Evolutionary conservation across 768 basidiomycete genomes (phyloP).

Genomic region (Agaricus bisporus): DNA sequence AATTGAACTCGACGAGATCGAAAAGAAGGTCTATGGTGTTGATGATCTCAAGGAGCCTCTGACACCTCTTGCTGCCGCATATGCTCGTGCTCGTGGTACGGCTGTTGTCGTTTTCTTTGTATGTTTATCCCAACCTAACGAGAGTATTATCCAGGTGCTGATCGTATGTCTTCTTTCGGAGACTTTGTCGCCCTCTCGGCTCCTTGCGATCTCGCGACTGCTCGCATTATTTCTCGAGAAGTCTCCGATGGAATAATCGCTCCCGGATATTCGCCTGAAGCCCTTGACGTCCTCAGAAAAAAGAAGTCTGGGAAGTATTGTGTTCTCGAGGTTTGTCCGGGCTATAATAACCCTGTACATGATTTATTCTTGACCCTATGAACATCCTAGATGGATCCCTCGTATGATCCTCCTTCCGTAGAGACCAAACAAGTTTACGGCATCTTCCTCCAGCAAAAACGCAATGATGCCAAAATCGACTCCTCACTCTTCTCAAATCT

Average conservation of each 20-base stretch:
- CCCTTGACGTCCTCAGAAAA: slow-evolving; percentile 85
- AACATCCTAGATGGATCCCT: slow-evolving; percentile 72
- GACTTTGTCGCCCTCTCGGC: slow-evolving; percentile 97
- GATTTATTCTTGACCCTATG: neutral
- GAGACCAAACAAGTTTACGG: slow-evolving; percentile 98
- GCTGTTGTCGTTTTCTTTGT: slow-evolving; percentile 3
- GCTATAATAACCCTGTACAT: neutral
- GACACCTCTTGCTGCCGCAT: slow-evolving; percentile 85
- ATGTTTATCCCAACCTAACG: neutral
- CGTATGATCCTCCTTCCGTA: slow-evolving; percentile 67
- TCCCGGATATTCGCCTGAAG: slow-evolving; percentile 84
- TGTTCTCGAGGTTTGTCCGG: slow-evolving; percentile 72
- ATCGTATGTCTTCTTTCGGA: slow-evolving; percentile 99
- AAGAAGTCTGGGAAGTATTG: slow-evolving; percentile 99
- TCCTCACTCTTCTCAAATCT: slow-evolving; percentile 76
- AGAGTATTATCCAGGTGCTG: slow-evolving; percentile 59
- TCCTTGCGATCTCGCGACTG: slow-evolving; percentile 89
- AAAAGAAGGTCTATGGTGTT: slow-evolving; percentile 94
- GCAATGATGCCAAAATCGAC: slow-evolving; percentile 89
- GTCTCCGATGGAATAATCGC: slow-evolving; percentile 99
- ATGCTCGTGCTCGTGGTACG: slow-evolving; percentile 90
- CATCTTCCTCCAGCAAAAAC: slow-evolving; percentile 79
- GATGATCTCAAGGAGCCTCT: slow-evolving; percentile 90
- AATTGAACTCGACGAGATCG: slow-evolving; percentile 69
- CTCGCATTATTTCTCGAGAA: slow-evolving; percentile 95